Evolutionary conservation across 345 rosid genomes (phyloP).

Genomic region (Linum tenue): DNA sequence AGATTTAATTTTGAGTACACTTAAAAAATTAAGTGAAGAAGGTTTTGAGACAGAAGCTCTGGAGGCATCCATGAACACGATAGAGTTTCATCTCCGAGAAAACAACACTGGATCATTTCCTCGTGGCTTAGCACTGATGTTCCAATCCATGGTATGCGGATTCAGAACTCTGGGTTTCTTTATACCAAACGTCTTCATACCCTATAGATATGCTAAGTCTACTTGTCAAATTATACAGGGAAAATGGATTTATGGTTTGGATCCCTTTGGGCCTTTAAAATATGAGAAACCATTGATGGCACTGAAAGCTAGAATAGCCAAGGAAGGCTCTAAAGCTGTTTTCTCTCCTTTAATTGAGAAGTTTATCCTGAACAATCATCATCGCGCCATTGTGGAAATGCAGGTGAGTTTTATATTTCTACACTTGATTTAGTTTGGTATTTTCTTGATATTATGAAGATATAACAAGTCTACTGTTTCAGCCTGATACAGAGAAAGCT

Average conservation of each 20-base stretch:
- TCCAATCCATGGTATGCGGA: conserved; percentile 62
- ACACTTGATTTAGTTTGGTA: conserved; percentile 7
- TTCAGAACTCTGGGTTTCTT: not conserved
- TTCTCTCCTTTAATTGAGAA: conserved; percentile 89
- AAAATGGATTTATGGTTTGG: conserved; percentile 97
- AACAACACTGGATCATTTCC: conserved; percentile 97
- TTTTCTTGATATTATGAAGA: conserved; percentile 11
- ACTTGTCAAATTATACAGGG: conserved; percentile 37
- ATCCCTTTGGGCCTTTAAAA: conserved; percentile 92
- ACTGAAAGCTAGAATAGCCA: conserved; percentile 70
- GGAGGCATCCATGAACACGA: conserved; percentile 98
- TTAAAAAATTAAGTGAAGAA: conserved; percentile 66
- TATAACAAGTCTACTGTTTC: conserved; percentile 20
- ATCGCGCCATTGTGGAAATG: conserved; percentile 88
- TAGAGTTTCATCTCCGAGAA: conserved; percentile 93
- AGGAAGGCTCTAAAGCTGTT: conserved; percentile 88
- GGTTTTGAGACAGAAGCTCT: conserved; percentile 86
- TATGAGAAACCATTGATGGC: conserved; percentile 74
- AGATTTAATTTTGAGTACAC: conserved; percentile 61
- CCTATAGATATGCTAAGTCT: conserved; percentile 11
- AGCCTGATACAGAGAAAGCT: conserved; percentile 94
- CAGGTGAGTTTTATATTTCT: conserved; percentile 40
- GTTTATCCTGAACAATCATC: conserved; percentile 69
- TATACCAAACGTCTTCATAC: not conserved
- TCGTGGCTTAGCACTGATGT: conserved; percentile 95